Conservation (phyloP, 805 yeast species). For the Wickerhamiella allomyrinae region DNA sequence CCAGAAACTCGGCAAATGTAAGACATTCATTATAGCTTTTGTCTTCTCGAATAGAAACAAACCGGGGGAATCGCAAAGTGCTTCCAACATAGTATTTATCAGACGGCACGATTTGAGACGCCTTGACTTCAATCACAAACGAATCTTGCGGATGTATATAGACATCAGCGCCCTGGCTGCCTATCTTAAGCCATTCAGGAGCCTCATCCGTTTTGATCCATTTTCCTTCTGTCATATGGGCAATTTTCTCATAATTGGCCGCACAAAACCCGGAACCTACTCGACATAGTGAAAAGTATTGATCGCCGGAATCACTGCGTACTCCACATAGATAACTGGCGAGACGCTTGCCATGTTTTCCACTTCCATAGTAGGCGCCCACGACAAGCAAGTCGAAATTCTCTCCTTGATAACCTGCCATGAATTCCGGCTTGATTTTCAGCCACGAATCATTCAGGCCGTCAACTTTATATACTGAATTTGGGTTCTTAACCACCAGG, state of each 20-base stretch:
- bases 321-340: constrained; percentile 64
- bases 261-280: constrained; percentile 75
- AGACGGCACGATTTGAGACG: constrained; percentile 49
- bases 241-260: constrained; percentile 46
- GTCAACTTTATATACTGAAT: constrained; percentile 46
- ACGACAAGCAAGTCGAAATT: constrained; percentile 66
- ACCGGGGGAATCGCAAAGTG: constrained; percentile 66
- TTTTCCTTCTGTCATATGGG: constrained; percentile 39
- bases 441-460: constrained; percentile 58
- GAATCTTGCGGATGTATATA: constrained; percentile 77
- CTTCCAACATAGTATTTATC: constrained; percentile 46
- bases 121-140: constrained; percentile 68
- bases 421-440: constrained; percentile 82
- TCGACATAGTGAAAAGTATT: constrained; percentile 52
- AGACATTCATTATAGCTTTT: constrained; percentile 44
- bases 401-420: constrained; percentile 67
- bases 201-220: constrained; percentile 32
- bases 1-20: constrained; percentile 38
- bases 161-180: constrained; percentile 37
- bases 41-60: constrained; percentile 53
- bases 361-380: constrained; percentile 63
- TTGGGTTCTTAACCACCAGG: constrained; percentile 53
- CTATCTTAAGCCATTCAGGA: constrained; percentile 10
- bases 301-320: constrained; percentile 28
- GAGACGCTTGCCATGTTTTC: constrained; percentile 27